Conservation (phyloP, 306 rosid genomes). For the Rosa chinensis region DNA sequence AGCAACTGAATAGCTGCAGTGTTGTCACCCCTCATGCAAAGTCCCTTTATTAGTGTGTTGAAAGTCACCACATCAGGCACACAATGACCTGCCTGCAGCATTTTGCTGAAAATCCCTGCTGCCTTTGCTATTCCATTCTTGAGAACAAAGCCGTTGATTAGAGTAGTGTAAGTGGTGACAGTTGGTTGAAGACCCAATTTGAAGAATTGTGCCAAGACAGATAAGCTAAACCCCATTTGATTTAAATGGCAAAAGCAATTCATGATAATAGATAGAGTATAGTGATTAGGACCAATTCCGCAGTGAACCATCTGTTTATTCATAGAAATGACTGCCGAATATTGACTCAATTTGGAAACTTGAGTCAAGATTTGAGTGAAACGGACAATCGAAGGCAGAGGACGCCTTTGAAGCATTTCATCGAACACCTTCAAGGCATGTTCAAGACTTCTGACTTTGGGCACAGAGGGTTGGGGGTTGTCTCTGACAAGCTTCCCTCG, state of each 20-base stretch:
- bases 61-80: background rate
- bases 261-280: background rate
- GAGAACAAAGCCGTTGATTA: background rate
- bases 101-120: background rate
- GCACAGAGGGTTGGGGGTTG: background rate
- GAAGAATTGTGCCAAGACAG: background rate
- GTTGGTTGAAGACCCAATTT: background rate
- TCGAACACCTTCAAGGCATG: background rate
- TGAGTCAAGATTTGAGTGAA: background rate
- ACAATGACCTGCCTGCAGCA: background rate
- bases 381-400: background rate
- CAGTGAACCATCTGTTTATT: background rate
- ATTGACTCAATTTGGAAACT: background rate
- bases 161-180: background rate
- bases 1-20: background rate
- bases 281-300: background rate
- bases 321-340: background rate
- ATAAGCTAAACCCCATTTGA: background rate
- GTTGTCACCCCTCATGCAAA: background rate
- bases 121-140: background rate
- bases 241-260: background rate
- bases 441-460: background rate
- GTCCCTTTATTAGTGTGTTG: background rate
- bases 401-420: background rate
- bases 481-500: background rate